Percentiles rank a stretch among this genome's conserved stretches.
phyloP scores from a whole-genome alignment of 805 yeast genomes.

The Danielozyma ontarioensis region DNA sequence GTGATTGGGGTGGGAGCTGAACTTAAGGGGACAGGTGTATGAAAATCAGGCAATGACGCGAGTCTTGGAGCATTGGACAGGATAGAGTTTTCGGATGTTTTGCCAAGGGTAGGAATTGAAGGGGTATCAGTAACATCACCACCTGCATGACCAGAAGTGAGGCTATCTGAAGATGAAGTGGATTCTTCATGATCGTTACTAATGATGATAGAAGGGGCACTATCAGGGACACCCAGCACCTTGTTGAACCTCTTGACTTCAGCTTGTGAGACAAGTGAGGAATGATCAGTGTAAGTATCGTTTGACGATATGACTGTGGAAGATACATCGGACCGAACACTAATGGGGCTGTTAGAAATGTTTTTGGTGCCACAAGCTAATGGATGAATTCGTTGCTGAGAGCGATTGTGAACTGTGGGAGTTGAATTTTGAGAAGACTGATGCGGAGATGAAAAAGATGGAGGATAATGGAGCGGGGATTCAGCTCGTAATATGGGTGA shows the following conservation, averaged over 20 bases:
- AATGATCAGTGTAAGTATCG: conserved; percentile 28
- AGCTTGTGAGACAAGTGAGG: conserved; percentile 16
- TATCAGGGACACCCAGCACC: conserved; percentile 1
- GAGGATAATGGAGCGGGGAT: too few species aligned
- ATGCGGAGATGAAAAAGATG: too few species aligned
- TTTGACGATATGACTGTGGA: conserved; percentile 23
- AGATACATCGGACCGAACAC: conserved; percentile 22
- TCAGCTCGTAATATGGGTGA: not conserved
- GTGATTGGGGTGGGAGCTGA: conserved; percentile 1
- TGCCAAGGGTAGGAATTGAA: too few species aligned
- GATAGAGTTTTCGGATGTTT: too few species aligned
- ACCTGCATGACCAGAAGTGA: conserved; percentile 13
- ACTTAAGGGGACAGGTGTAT: too few species aligned
- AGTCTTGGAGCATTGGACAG: too few species aligned
- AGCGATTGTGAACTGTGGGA: too few species aligned
- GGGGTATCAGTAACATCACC: too few species aligned
- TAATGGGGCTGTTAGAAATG: conserved; percentile 20
- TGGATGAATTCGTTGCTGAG: too few species aligned
- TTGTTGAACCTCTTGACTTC: conserved; percentile 6
- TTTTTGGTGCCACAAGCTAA: not conserved
- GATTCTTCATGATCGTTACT: conserved; percentile 10
- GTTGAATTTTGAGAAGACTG: too few species aligned
- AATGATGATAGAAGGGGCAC: conserved; percentile 15
- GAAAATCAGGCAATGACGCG: too few species aligned
- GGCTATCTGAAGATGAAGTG: conserved; percentile 12